Base-by-base conservation (phyloP, 1,284 basidiomycete species). In the Papiliotrema terrestris region DNA sequence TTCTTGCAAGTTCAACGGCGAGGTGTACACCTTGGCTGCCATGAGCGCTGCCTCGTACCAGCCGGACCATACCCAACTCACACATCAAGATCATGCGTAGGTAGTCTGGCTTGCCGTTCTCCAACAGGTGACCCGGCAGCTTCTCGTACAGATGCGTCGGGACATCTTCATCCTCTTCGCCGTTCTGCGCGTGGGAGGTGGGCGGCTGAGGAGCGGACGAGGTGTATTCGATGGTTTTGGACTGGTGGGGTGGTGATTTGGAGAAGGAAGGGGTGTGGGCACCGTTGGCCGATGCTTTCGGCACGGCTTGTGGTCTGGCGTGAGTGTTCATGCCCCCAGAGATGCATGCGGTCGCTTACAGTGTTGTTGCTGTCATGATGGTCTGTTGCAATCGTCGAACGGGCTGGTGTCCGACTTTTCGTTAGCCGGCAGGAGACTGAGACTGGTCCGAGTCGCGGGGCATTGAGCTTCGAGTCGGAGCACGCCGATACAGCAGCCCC, bases 81-180 rank as follows among this genome's bases (percentile, higher is more conserved):
- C 75, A 86, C 47, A 87, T 89, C 54, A 98, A 82, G 71, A 96
- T 97, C 61, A 98, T 86, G 43, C 88, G 83, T 36, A 98, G 83
- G 74, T 98, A 98, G 77, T 98, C 95, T 0, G 94, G 94, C 8
- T 56, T 62, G 20, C 68, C 65, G 35, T 57, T 45, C 48, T 63
- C 61, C 53, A 77, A 47, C 36, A 72, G 58, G 59, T 77, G 72
- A n/a, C 47, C 22, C 3, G 77, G 75, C n/a, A 78, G 57, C 43
- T 67, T 66, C 3, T 61, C 52, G 58, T 78, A 78, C 36, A 78
- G 67, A 59, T 78, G 76, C 1, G 57, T 60, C 2, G 76, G 77
- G n/a, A 77, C 54, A 26, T 58, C 65, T 35, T 71, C 68, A 41
- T 71, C 66, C 26, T 59, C 61, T 8, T 64, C 55, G 25, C 69